phyloP scores from a whole-genome alignment of 2,329 filamentous ascomycete species.

The Albophoma yamanashiensis region DNA sequence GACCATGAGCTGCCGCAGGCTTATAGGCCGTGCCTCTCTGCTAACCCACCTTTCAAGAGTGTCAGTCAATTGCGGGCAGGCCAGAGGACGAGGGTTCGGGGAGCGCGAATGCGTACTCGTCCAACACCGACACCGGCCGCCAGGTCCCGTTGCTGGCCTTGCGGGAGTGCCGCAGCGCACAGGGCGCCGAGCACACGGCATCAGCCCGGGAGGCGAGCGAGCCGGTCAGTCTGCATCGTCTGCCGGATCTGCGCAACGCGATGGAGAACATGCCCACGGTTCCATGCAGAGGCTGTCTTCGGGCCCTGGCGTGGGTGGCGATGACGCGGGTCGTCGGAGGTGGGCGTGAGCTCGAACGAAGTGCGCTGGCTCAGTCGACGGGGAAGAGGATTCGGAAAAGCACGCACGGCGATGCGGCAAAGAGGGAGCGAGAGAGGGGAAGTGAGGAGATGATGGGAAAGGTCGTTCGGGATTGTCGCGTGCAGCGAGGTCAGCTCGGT shows the following conservation, averaged over 20 bases:
- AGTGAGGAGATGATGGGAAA: neutral
- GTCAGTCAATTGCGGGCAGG: constrained; percentile 8
- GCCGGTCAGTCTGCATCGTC: constrained; percentile 22
- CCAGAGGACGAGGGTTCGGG: constrained; percentile 1
- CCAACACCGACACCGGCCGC: constrained; percentile 52
- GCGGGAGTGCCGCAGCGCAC: constrained; percentile 7
- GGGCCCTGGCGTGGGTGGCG: neutral
- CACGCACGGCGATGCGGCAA: neutral
- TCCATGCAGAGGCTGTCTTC: constrained; percentile 19
- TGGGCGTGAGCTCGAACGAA: neutral
- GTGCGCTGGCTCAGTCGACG: neutral
- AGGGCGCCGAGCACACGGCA: neutral
- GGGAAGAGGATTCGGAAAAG: neutral
- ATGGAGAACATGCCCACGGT: constrained; percentile 31
- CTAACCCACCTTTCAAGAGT: constrained; percentile 68
- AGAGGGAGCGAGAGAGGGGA: neutral
- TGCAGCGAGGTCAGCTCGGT: neutral
- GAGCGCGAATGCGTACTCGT: constrained; percentile 40
- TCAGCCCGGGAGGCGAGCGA: constrained; percentile 3
- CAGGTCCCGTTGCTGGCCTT: constrained; percentile 31
- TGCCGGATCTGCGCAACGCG: constrained; percentile 35
- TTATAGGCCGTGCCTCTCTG: constrained; percentile 88
- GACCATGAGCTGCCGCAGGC: constrained; percentile 89
- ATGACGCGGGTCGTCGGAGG: neutral
- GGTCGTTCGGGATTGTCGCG: neutral